Evolutionary conservation across 2,329 filamentous ascomycete species (phyloP), one percentile per base, ranked within the genome.

Genomic region (Pezicula neosporulosa): DNA sequence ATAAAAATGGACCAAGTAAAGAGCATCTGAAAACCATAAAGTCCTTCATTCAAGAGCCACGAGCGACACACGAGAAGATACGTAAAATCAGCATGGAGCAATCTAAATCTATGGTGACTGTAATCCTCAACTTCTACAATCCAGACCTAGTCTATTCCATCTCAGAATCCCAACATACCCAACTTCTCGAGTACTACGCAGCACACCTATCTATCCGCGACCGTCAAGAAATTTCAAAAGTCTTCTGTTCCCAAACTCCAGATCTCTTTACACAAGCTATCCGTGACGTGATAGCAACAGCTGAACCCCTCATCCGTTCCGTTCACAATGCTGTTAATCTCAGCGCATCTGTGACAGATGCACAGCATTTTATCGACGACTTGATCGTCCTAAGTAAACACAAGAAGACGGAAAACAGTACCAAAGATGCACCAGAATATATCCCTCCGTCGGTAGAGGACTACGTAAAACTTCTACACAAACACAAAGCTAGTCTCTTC

Each of bases 241-340:
- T 83, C 0, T 70, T 91, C 13, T 93, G 89, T 67, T 80, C 81
- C 13, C 76, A 82, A 43, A 81, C 77, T 21, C 89, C 89, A 0
- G 89, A 93, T 60, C 75, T 87, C 9, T 75, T 91, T n/a, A 92
- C 89, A 0, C 77, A 82, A 8, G 77, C 82, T 1, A 71, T 92
- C 44, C 77, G 80, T 28, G 85, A 90, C 51, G 68, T 77, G 0
- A 79, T 91, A 6, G 73, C 77, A 0, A 84, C 85, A 2, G 89
- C 88, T 58, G 88, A 91, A 48, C 87, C 87, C 0, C 82, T 91
- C 53, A 89, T 94, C 50, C 78, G 88, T 19, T 72, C 77, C 3
- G 73, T 92, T 6, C 89, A 93, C 64, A 80, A 87, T 49, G 79
- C 80, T 2, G 78, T 91, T 21, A 86, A 92, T 61, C 75, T 93